Conservation (phyloP, 768 basidiomycete species). For the Fomitopsis pulvina region DNA sequence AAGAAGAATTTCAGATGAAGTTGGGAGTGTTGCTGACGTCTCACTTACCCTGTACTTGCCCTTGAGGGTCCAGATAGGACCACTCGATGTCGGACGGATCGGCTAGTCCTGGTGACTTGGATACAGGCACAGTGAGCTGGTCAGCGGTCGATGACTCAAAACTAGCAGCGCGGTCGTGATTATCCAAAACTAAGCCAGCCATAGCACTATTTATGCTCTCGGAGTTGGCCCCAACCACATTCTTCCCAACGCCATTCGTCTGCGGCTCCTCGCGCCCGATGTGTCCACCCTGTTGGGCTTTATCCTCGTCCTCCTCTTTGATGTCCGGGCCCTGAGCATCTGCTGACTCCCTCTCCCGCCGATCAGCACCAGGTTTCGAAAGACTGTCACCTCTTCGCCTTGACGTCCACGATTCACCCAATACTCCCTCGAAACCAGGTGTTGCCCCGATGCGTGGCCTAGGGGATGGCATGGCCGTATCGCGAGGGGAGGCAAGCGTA, state of each 20-base stretch:
- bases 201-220: background rate
- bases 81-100: conserved; percentile 69
- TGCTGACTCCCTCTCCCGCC: conserved; percentile 26
- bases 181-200: background rate
- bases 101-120: conserved; percentile 35
- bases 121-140: background rate
- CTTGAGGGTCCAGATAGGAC: conserved; percentile 90
- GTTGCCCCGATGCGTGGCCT: conserved; percentile 53
- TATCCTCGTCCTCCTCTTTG: conserved; percentile 52
- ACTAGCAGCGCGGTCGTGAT: background rate
- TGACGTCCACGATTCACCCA: conserved; percentile 66
- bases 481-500: conserved; percentile 51
- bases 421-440: conserved; percentile 67
- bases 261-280: background rate
- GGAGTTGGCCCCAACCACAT: too few species aligned
- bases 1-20: conserved; percentile 5
- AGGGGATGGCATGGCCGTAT: conserved; percentile 54
- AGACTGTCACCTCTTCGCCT: conserved; percentile 52
- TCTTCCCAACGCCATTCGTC: background rate
- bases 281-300: background rate
- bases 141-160: conserved; percentile 27
- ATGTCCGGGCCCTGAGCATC: conserved; percentile 40
- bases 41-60: conserved; percentile 78
- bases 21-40: background rate
- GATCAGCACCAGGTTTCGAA: conserved; percentile 31